phyloP scores from a whole-genome alignment of 2,329 filamentous ascomycete species.

The Phyllachora maydis region DNA sequence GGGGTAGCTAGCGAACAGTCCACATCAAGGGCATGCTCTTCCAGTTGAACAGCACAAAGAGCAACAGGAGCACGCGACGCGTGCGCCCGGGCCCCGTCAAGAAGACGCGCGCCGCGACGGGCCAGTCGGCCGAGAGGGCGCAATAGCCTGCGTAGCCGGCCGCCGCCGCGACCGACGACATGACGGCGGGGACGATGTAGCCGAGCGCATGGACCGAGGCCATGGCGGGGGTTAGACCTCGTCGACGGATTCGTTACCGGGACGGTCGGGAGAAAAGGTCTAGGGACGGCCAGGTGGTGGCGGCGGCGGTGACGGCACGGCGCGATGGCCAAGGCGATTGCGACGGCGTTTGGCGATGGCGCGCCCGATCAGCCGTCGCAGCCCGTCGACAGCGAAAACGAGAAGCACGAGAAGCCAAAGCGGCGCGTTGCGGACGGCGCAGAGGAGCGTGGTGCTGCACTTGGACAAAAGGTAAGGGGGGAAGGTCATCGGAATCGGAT shows the following conservation, averaged over 20 bases:
- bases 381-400: conserved; percentile 13
- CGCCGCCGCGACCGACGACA: conserved; percentile 19
- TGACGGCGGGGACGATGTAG: conserved; percentile 17
- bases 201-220: conserved; percentile 10
- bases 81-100: conserved; percentile 31
- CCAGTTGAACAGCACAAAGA: conserved; percentile 42
- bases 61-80: conserved; percentile 27
- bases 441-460: conserved; percentile 20
- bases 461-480: conserved; percentile 16
- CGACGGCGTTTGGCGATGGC: conserved; percentile 1
- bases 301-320: conserved; percentile 4
- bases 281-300: not conserved
- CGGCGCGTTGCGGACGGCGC: conserved; percentile 16
- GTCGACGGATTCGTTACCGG: conserved; percentile 1
- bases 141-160: conserved; percentile 20
- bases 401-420: conserved; percentile 20
- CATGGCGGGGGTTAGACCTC: conserved; percentile 5
- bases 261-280: not conserved
- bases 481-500: too few species aligned
- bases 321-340: conserved; percentile 5
- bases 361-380: conserved; percentile 1
- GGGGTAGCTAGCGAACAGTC: conserved; percentile 37
- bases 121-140: conserved; percentile 22
- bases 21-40: conserved; percentile 58
- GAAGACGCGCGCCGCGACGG: conserved; percentile 17